Evolutionary conservation across 2,329 filamentous ascomycete genomes (phyloP).

Genomic region (Cercospora sp.): DNA sequence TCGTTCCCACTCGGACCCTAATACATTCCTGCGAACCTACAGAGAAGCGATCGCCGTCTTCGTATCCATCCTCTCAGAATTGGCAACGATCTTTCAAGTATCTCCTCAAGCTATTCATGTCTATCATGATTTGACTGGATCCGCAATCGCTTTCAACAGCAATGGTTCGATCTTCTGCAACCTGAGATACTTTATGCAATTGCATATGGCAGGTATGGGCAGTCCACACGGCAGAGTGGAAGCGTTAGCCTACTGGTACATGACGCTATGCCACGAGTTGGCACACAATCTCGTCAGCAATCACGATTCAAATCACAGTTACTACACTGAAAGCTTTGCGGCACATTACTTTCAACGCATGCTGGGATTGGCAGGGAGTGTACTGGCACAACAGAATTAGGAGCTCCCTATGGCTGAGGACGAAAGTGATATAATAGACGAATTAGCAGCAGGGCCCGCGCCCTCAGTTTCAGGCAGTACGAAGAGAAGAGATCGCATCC

Average conservation of each 20-base stretch:
- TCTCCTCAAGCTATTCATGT: slow-evolving; percentile 71
- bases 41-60: slow-evolving; percentile 67
- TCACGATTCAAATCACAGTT: slow-evolving; percentile 78
- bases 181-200: slow-evolving; percentile 76
- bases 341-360: slow-evolving; percentile 74
- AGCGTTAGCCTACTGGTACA: slow-evolving; percentile 85
- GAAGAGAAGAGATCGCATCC: slow-evolving; percentile 6
- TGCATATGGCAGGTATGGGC: slow-evolving; percentile 61
- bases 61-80: slow-evolving; percentile 65
- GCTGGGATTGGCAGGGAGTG: slow-evolving; percentile 44
- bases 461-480: background rate
- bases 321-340: slow-evolving; percentile 80
- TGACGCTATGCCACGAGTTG: slow-evolving; percentile 92
- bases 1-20: slow-evolving; percentile 53
- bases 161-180: slow-evolving; percentile 92
- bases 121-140: slow-evolving; percentile 77
- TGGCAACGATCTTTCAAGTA: slow-evolving; percentile 72
- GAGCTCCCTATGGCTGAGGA: background rate
- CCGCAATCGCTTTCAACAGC: slow-evolving; percentile 89
- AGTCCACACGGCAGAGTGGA: slow-evolving; percentile 59
- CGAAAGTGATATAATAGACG: background rate
- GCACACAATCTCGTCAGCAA: slow-evolving; percentile 84
- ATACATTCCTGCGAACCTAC: slow-evolving; percentile 62
- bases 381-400: slow-evolving; percentile 19
- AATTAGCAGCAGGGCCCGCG: background rate